A percentile compares a stretch with the other conserved stretches of the same genome.
phyloP scores from a whole-genome alignment of 2,329 filamentous ascomycete genomes.

The Xylariaceae sp. region DNA sequence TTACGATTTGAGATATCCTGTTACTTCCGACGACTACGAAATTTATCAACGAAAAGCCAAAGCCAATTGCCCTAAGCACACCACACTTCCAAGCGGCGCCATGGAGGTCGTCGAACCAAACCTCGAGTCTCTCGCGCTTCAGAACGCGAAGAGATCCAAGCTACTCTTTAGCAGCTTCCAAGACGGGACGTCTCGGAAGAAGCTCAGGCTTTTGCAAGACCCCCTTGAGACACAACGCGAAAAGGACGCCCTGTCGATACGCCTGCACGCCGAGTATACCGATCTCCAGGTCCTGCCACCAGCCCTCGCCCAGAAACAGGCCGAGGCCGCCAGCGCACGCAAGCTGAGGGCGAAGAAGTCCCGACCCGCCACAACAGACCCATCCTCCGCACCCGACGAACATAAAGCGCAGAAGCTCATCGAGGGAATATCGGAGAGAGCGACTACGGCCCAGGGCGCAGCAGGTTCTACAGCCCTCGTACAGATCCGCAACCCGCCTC shows the following conservation, averaged over 20 bases:
- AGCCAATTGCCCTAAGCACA: no score
- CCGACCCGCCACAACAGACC: slow-evolving; percentile 18
- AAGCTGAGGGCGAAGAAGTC: slow-evolving; percentile 27
- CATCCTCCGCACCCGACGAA: slow-evolving; percentile 29
- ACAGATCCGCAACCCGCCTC: slow-evolving; percentile 26
- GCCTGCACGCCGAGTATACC: slow-evolving; percentile 30
- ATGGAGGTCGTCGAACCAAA: slow-evolving; percentile 26
- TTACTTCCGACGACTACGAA: no score
- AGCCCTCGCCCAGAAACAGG: slow-evolving; percentile 33
- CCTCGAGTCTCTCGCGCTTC: slow-evolving; percentile 25
- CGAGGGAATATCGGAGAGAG: slow-evolving; percentile 50
- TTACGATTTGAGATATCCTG: no score
- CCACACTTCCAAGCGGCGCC: no score
- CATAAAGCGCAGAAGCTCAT: slow-evolving; percentile 60
- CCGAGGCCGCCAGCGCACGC: slow-evolving; percentile 26
- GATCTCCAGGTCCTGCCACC: slow-evolving; percentile 27
- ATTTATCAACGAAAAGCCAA: no score
- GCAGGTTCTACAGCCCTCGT: slow-evolving; percentile 33
- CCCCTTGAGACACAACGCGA: slow-evolving; percentile 24
- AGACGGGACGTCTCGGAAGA: slow-evolving; percentile 25
- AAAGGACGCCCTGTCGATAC: slow-evolving; percentile 28
- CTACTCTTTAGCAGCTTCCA: slow-evolving; percentile 23
- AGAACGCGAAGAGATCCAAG: slow-evolving; percentile 29
- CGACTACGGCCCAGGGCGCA: slow-evolving; percentile 16
- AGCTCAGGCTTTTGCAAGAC: slow-evolving; percentile 23